Percentiles rank a stretch among this genome's conserved stretches.
Evolutionary conservation across 176 grass and related monocot genomes (phyloP).

Genomic region (Hyparrhenia diplandra): DNA sequence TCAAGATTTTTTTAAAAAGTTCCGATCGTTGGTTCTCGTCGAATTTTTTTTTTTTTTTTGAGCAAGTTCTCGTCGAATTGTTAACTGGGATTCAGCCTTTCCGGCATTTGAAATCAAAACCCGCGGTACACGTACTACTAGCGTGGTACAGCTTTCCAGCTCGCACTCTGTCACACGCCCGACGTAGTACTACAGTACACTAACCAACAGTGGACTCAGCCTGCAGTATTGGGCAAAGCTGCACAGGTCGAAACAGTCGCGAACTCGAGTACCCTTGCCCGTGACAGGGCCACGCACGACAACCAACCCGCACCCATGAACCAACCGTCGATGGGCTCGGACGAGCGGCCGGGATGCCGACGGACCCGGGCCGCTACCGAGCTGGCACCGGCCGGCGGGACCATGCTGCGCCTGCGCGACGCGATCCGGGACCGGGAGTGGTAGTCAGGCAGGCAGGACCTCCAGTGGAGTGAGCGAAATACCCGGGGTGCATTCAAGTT

Average conservation of each 20-base stretch:
- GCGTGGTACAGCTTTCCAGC: neutral
- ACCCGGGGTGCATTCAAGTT: slow-evolving; percentile 36
- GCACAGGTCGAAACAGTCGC: neutral
- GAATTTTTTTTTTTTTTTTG: too few species aligned
- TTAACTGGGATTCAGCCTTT: neutral
- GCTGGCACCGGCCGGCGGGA: neutral
- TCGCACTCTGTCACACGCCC: neutral
- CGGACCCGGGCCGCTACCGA: neutral
- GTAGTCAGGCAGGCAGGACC: neutral
- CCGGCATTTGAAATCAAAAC: neutral
- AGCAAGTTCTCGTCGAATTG: too few species aligned
- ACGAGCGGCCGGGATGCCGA: neutral
- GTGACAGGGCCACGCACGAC: neutral
- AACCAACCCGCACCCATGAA: too few species aligned
- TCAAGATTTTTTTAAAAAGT: too few species aligned
- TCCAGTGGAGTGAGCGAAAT: slow-evolving; percentile 17
- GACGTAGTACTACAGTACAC: neutral
- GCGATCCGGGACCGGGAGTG: neutral
- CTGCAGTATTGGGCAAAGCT: neutral
- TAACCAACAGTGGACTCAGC: neutral
- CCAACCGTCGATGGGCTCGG: neutral
- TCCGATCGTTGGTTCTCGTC: neutral
- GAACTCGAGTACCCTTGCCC: slow-evolving; percentile 17
- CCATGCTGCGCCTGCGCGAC: neutral
- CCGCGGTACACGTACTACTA: neutral